Percentiles rank a stretch among this genome's conserved stretches.
Conservation (phyloP, 768 basidiomycete species). For the Russula vinacea region DNA sequence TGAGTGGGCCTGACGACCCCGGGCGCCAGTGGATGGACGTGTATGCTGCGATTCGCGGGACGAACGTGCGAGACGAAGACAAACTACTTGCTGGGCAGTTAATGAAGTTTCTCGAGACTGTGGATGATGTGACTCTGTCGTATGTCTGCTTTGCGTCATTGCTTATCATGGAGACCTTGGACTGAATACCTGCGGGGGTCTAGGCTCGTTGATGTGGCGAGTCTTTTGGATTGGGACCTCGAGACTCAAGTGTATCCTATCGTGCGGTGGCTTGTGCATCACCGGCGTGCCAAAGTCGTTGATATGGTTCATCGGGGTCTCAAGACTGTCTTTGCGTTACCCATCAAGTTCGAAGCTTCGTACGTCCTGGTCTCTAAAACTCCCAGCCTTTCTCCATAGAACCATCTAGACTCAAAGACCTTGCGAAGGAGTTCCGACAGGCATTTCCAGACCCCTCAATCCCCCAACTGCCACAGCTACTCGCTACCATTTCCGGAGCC, state of each 20-base stretch:
- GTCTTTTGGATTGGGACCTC: constrained; percentile 77
- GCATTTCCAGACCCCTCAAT: constrained; percentile 58
- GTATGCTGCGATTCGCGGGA: constrained; percentile 55
- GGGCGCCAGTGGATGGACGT: constrained; percentile 48
- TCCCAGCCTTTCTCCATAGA: constrained; percentile 21
- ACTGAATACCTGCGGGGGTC: not conserved
- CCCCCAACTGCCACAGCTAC: constrained; percentile 68
- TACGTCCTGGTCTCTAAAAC: constrained; percentile 40
- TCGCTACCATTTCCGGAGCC: constrained; percentile 71
- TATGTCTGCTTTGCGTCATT: constrained; percentile 40
- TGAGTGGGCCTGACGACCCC: constrained; percentile 55
- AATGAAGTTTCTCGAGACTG: constrained; percentile 70
- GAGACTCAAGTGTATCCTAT: constrained; percentile 81
- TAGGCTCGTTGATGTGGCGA: constrained; percentile 73
- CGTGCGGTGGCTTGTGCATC: constrained; percentile 90
- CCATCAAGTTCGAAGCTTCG: constrained; percentile 59
- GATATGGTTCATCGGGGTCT: constrained; percentile 77
- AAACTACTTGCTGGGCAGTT: constrained; percentile 65
- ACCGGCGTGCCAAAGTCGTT: constrained; percentile 84
- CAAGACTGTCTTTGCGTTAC: constrained; percentile 77
- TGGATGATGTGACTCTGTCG: constrained; percentile 72
- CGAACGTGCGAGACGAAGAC: constrained; percentile 62
- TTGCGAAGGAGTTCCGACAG: constrained; percentile 58
- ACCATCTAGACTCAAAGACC: constrained; percentile 46
- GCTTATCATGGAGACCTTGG: not conserved